Percentiles rank a stretch among this genome's conserved stretches.
Conservation (phyloP, 805 yeast genomes). For the Kodamaea laetipori region DNA sequence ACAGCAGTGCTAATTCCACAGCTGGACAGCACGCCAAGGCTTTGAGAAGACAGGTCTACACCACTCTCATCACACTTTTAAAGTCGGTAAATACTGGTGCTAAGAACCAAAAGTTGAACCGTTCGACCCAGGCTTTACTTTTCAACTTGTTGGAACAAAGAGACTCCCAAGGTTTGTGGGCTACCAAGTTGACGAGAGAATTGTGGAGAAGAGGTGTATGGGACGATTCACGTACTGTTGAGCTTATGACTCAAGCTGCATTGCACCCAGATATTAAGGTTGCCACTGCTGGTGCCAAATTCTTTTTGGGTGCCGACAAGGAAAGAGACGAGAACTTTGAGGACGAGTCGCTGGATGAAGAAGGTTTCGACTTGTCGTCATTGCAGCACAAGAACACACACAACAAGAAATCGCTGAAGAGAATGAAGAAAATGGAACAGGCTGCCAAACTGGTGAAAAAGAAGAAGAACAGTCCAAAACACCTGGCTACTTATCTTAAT, state of each 20-base stretch:
- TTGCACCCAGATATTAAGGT: conserved; percentile 85
- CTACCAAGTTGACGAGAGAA: conserved; percentile 91
- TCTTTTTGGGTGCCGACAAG: conserved; percentile 93
- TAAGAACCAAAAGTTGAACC: conserved; percentile 84
- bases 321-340: conserved; percentile 85
- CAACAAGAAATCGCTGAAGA: conserved; percentile 78
- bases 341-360: conserved; percentile 70
- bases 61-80: conserved; percentile 72
- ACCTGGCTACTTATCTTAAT: conserved; percentile 71
- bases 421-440: conserved; percentile 75
- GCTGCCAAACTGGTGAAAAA: conserved; percentile 73
- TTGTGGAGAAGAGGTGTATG: conserved; percentile 97
- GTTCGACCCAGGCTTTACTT: conserved; percentile 87
- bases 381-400: conserved; percentile 80
- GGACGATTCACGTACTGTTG: conserved; percentile 98
- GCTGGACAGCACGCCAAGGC: conserved; percentile 72
- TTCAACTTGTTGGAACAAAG: conserved; percentile 84
- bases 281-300: conserved; percentile 83
- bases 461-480: conserved; percentile 49
- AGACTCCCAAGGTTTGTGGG: conserved; percentile 86
- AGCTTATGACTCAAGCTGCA: conserved; percentile 95
- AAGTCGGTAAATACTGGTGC: conserved; percentile 86
- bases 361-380: conserved; percentile 68
- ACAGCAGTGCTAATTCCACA: conserved; percentile 47
- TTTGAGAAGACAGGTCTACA: conserved; percentile 79